phyloP scores from a whole-genome alignment of 78 protist species.

The Guillardia theta region DNA sequence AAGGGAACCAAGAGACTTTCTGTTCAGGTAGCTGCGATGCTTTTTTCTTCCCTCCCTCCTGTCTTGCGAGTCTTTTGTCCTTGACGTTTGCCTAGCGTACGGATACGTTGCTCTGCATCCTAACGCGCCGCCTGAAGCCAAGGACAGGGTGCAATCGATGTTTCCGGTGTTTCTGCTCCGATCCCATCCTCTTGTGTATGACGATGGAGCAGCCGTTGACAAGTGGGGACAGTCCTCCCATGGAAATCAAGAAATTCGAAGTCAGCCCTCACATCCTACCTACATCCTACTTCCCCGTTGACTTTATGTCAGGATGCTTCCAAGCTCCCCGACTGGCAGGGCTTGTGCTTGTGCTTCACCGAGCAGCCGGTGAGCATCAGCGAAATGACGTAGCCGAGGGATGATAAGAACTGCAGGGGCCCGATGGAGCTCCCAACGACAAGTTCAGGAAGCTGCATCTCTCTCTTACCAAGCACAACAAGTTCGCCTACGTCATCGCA shows the following conservation, averaged over 20 bases:
- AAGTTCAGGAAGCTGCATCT: neutral
- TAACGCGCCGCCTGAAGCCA: neutral
- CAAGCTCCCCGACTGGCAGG: neutral
- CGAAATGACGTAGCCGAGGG: no score
- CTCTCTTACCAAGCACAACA: neutral
- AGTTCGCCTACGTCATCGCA: neutral
- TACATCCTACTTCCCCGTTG: no score
- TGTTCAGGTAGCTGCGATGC: no score
- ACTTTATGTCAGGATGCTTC: no score
- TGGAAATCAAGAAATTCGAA: neutral
- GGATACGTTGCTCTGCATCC: neutral
- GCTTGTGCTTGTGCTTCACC: neutral
- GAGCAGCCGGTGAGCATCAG: neutral
- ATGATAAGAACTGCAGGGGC: constrained; percentile 3
- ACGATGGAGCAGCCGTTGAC: no score
- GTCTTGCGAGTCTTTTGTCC: no score
- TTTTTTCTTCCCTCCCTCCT: no score
- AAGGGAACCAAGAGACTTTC: neutral
- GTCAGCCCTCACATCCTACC: no score
- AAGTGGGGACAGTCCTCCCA: no score
- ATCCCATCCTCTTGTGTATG: no score
- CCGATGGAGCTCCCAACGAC: neutral
- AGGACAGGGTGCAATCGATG: neutral
- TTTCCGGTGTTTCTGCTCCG: no score
- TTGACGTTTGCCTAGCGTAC: no score